Evolutionary conservation across 306 rosid species (phyloP), one percentile per base, ranked within the genome.

Genomic region (Begonia fuchsioides): DNA sequence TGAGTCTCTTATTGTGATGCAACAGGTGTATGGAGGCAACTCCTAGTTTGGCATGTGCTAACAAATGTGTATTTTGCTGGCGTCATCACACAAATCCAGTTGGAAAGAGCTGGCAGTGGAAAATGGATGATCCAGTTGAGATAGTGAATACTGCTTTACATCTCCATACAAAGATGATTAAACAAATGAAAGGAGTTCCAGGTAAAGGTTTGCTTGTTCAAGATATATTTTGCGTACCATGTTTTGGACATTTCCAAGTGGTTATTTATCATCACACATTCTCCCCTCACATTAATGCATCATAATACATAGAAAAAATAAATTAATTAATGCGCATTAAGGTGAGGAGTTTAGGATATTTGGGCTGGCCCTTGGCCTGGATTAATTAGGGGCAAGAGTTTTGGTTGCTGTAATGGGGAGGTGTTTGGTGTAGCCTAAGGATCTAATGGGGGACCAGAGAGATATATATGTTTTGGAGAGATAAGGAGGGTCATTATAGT

Each of bases 171-270:
- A 81, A 85, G 66, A 90, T 90, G 98, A 81, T 90, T 59, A 90
- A 90, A 64, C 95, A 90, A 67, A 85, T 90, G 98, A 90, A 85
- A 77, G 98, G 98, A 73, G 98, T 90, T 67, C 98, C 98, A 18
- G 98, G 97, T 88, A 78, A 64, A 10, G 63, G 52, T 47, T 52
- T 58, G 14, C 20, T 12, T 18, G 38, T 15, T 12, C 2, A 7
- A 11, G 19, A 17, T 9, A 1, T 13, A 55, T 32, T 13, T 43
- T 14, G 17, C 6, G 20, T 52, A 51, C 15, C 18, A 19, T 14
- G 44, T 49, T 15, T 44, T 45, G 51, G 48, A 38, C 38, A 26
- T 7, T 26, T 26, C 32, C 32, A 26, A 0, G 6, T 1, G 32
- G 32, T 26, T 5, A 3, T 26, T 26, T 3, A 26, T 26, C 35